Evolutionary conservation across 1,284 basidiomycete genomes (phyloP).

Genomic region (Calocybe gambosa): DNA sequence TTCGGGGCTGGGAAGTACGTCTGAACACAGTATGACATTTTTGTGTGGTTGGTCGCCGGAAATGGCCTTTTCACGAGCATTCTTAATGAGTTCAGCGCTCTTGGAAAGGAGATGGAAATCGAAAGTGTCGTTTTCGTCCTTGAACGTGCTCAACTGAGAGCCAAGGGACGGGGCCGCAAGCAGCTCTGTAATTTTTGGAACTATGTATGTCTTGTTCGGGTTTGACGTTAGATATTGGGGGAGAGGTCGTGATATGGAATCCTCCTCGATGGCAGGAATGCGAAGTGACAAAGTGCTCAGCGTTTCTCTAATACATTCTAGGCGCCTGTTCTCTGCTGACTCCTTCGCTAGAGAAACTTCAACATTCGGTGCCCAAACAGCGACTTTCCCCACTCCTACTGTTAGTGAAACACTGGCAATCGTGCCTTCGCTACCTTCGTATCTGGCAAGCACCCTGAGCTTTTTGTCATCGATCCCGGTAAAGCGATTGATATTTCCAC

Average conservation of each 20-base stretch:
- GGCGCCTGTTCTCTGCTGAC: constrained; percentile 33
- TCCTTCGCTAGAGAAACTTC: constrained; percentile 52
- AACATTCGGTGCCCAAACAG: constrained; percentile 59
- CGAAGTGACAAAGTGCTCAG: constrained; percentile 43
- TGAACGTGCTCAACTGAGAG: constrained; percentile 31
- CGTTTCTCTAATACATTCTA: constrained; percentile 35
- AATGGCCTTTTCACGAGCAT: constrained; percentile 28
- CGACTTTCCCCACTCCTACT: constrained; percentile 51
- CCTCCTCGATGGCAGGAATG: constrained; percentile 28
- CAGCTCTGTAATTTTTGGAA: constrained; percentile 31
- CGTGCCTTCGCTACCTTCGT: constrained; percentile 20
- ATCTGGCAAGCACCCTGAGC: constrained; percentile 30
- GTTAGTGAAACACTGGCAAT: constrained; percentile 46
- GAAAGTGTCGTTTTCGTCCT: constrained; percentile 68
- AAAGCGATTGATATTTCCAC: constrained; percentile 21
- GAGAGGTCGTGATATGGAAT: constrained; percentile 33
- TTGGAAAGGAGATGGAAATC: constrained; percentile 42
- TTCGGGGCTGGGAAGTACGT: constrained; percentile 36
- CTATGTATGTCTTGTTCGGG: constrained; percentile 30
- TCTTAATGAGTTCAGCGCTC: constrained; percentile 28
- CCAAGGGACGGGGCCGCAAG: constrained; percentile 27
- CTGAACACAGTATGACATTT: constrained; percentile 43
- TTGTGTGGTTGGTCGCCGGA: constrained; percentile 33
- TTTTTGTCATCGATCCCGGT: constrained; percentile 23
- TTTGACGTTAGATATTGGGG: constrained; percentile 48